These are phyloP conservation scores for Amphirosellinia nigrospora DNA, from an alignment of 495 filamentous ascomycete genomes.

Conservation along the genomic window DNA sequence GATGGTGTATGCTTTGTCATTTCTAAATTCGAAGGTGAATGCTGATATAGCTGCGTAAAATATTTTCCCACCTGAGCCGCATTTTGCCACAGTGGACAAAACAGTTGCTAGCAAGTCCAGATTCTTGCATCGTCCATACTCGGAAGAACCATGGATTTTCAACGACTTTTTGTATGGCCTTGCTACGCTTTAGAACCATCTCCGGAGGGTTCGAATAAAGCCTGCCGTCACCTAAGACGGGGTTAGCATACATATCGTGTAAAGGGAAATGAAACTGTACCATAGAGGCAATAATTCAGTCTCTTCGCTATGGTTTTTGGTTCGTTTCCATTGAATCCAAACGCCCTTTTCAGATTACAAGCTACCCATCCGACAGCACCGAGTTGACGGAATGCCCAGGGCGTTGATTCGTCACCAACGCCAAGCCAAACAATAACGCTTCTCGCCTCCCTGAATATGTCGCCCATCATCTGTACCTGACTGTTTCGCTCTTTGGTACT, in stretches of 20 bases:
- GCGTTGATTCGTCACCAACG: no score
- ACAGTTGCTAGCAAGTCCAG: neutral
- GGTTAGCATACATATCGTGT: neutral
- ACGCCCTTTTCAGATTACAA: no score
- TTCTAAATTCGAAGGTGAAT: no score
- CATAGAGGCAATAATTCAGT: neutral
- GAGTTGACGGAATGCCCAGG: no score
- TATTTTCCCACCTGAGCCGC: neutral
- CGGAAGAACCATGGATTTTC: neutral
- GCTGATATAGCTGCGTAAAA: neutral
- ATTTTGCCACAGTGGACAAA: neutral
- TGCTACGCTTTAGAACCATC: neutral
- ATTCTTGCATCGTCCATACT: neutral
- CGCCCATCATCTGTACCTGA: no score
- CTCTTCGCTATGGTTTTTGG: no score
- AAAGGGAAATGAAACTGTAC: neutral
- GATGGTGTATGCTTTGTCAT: no score
- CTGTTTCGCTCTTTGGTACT: no score
- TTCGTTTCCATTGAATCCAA: no score
- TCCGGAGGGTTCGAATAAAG: neutral
- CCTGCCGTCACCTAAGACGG: neutral
- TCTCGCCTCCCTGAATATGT: no score
- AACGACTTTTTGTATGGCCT: neutral
- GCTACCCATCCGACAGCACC: no score
- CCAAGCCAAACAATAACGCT: no score